phyloP scores from a whole-genome alignment of 352 stramenopile genomes.

The Globisporangium lucens region DNA sequence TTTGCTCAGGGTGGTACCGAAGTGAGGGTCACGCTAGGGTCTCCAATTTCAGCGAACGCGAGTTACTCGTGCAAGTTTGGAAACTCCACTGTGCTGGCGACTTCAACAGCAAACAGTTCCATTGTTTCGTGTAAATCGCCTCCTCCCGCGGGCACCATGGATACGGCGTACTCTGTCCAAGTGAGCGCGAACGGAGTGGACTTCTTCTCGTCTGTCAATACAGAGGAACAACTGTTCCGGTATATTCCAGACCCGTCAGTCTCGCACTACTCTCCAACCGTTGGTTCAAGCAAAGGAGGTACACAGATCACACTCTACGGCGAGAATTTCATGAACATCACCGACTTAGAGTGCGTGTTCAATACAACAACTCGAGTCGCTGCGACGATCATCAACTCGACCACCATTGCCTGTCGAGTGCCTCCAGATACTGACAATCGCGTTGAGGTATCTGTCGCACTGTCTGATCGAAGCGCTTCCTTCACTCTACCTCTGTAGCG shows the following conservation, averaged over 20 bases:
- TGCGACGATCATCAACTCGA: constrained; percentile 27
- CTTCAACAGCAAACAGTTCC: constrained; percentile 9
- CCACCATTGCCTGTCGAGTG: constrained; percentile 24
- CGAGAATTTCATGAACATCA: constrained; percentile 22
- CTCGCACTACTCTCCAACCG: constrained; percentile 24
- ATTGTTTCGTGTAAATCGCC: constrained; percentile 30
- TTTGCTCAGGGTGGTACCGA: constrained; percentile 20
- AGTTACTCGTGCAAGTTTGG: constrained; percentile 35
- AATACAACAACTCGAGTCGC: constrained; percentile 9
- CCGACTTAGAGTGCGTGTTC: constrained; percentile 35
- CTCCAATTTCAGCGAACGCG: neutral
- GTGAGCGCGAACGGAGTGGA: constrained; percentile 46
- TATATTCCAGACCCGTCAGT: constrained; percentile 25
- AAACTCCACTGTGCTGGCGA: neutral
- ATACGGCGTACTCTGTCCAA: constrained; percentile 14
- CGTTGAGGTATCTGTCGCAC: constrained; percentile 15
- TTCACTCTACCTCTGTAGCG: constrained; percentile 24
- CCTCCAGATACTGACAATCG: constrained; percentile 12
- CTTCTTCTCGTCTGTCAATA: constrained; percentile 23
- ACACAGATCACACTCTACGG: constrained; percentile 32
- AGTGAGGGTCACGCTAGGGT: constrained; percentile 20
- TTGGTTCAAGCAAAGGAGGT: constrained; percentile 31
- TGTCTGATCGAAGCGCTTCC: constrained; percentile 22
- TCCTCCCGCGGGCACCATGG: constrained; percentile 13
- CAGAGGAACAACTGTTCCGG: constrained; percentile 17